Percentiles rank a stretch among this genome's conserved stretches.
These are phyloP conservation scores for Parasarocladium wereldwijsianum DNA, from an alignment of 2,329 filamentous ascomycete species.

Conservation along the genomic window DNA sequence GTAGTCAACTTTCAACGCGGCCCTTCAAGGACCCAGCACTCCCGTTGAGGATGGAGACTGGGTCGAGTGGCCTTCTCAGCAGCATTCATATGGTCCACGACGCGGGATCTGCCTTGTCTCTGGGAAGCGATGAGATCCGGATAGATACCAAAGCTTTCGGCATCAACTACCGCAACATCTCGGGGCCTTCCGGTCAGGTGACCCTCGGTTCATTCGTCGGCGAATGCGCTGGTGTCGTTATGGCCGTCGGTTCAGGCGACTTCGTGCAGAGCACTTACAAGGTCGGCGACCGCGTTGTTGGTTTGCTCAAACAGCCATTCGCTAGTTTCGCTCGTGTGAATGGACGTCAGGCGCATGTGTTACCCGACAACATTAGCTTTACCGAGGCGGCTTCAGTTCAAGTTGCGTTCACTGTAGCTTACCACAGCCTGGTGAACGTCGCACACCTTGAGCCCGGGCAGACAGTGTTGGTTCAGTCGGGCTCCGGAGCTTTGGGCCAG, in stretches of 20 bases:
- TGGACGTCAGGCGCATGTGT: neutral
- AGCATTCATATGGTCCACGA: constrained; percentile 6
- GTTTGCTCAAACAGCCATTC: constrained; percentile 7
- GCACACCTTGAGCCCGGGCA: constrained; percentile 1
- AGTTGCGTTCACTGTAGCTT: constrained; percentile 1
- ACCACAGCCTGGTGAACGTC: constrained; percentile 1
- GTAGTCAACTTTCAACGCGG: neutral
- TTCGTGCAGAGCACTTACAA: constrained; percentile 9
- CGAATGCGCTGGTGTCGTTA: constrained; percentile 11
- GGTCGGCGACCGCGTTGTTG: constrained; percentile 11
- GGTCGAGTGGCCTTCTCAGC: constrained; percentile 2
- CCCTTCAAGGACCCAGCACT: neutral
- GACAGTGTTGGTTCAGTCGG: constrained; percentile 19
- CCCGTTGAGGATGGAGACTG: constrained; percentile 2
- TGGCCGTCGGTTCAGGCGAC: constrained; percentile 6
- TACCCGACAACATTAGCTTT: constrained; percentile 1
- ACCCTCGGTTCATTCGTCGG: constrained; percentile 13
- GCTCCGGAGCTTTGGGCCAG: constrained; percentile 18
- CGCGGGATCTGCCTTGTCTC: constrained; percentile 1
- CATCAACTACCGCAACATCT: constrained; percentile 11
- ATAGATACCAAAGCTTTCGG: constrained; percentile 11
- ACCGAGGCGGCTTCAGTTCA: constrained; percentile 1
- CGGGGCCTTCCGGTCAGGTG: constrained; percentile 17
- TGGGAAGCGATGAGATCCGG: constrained; percentile 15
- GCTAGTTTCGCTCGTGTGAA: neutral